Percentiles rank a stretch among this genome's conserved stretches.
Conservation (phyloP, 2,329 filamentous ascomycete genomes). For the Incumbomyces lentus region DNA sequence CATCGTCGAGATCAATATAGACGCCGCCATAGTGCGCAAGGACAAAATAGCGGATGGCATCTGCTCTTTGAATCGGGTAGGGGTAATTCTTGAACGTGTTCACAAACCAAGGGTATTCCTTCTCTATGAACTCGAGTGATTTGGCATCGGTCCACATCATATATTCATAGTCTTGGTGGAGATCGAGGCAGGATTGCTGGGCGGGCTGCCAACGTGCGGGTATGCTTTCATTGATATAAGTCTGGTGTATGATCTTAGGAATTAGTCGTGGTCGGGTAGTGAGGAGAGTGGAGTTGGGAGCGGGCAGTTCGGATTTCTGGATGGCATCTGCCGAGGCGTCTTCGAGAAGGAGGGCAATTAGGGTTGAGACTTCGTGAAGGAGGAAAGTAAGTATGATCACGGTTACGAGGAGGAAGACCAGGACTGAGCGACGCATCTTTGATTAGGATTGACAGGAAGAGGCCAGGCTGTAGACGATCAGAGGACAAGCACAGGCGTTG, state of each 20-base stretch:
- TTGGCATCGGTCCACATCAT: constrained; percentile 67
- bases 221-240: constrained; percentile 60
- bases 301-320: constrained; percentile 53
- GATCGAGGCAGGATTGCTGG: constrained; percentile 55
- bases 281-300: constrained; percentile 51
- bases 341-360: constrained; percentile 59
- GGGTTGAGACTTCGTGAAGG: constrained; percentile 58
- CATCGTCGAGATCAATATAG: constrained; percentile 71
- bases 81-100: constrained; percentile 63
- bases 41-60: constrained; percentile 70
- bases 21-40: constrained; percentile 67
- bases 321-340: constrained; percentile 59
- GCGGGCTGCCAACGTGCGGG: constrained; percentile 56
- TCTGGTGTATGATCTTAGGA: constrained; percentile 69
- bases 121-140: constrained; percentile 59
- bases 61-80: constrained; percentile 67
- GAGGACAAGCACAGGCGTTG: neutral
- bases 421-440: constrained; percentile 49
- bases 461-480: neutral
- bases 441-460: too few species aligned
- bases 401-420: constrained; percentile 57
- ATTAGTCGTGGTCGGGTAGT: constrained; percentile 51
- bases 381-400: constrained; percentile 53
- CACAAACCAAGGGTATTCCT: constrained; percentile 68
- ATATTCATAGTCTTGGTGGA: constrained; percentile 64